Conservation (phyloP, 139 green algal species). For the Eudorina sp. region DNA sequence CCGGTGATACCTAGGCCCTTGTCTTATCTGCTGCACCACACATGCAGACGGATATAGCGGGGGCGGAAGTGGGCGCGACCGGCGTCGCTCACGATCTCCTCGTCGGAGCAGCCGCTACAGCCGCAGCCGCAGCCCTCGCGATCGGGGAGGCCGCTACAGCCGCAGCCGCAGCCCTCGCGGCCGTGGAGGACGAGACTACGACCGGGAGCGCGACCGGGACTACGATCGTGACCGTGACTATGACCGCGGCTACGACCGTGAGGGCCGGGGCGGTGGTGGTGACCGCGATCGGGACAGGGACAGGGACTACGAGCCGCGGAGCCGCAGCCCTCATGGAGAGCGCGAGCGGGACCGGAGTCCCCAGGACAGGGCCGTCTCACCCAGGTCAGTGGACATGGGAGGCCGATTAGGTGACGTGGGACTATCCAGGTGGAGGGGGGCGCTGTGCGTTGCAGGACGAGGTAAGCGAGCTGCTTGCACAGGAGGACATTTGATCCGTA, state of each 20-base stretch:
- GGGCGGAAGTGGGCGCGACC: conserved; percentile 9
- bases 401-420: too few species aligned
- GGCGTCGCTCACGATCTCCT: conserved; percentile 16
- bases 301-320: conserved; percentile 21
- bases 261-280: neutral
- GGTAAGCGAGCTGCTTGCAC: neutral
- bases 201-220: neutral
- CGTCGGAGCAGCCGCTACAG: conserved; percentile 1
- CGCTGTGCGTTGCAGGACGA: neutral
- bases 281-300: conserved; percentile 4
- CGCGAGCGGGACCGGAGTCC: conserved; percentile 6
- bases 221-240: neutral
- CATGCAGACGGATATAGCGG: neutral
- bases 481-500: neutral
- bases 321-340: neutral
- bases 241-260: conserved; percentile 25
- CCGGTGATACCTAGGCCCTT: too few species aligned
- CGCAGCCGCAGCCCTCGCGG: neutral
- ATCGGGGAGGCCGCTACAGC: neutral
- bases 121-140: neutral
- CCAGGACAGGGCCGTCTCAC: neutral
- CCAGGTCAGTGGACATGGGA: neutral
- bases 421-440: neutral
- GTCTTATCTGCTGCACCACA: too few species aligned
- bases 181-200: conserved; percentile 16